phyloP scores from a whole-genome alignment of 148 eudicot species.

The Drosera capensis region DNA sequence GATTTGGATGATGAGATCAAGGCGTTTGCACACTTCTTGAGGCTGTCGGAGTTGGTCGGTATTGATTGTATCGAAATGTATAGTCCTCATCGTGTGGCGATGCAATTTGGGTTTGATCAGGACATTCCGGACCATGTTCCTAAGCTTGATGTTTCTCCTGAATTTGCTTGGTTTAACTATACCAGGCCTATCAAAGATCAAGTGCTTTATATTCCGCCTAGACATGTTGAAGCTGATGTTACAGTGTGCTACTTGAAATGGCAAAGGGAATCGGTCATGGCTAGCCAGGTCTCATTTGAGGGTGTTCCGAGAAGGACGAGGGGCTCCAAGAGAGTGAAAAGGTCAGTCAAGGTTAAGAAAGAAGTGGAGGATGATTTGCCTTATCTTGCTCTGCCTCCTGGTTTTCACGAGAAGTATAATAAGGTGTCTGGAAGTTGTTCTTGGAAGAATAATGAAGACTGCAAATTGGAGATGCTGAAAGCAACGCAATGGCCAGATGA shows the following conservation, averaged over 20 bases:
- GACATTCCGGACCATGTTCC: constrained; percentile 25
- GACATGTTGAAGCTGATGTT: constrained; percentile 15
- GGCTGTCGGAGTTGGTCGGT: constrained; percentile 30
- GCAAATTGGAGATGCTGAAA: too few species aligned
- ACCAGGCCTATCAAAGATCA: constrained; percentile 10
- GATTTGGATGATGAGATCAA: constrained; percentile 6
- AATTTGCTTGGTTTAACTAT: constrained; percentile 12
- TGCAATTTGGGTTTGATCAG: constrained; percentile 49
- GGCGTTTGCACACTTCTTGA: constrained; percentile 16
- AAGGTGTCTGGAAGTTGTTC: too few species aligned
- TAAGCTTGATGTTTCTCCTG: neutral
- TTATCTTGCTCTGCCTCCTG: too few species aligned
- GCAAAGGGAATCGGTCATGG: constrained; percentile 13
- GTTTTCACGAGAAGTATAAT: too few species aligned
- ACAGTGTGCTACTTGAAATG: constrained; percentile 20
- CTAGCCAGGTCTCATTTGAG: neutral
- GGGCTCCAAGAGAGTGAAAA: neutral
- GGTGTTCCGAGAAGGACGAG: neutral
- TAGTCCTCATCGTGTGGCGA: constrained; percentile 41
- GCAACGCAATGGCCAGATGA: too few species aligned
- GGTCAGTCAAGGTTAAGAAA: neutral
- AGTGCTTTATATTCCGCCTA: constrained; percentile 18
- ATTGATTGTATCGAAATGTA: constrained; percentile 28
- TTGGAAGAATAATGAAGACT: too few species aligned
- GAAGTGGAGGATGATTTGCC: neutral